These are phyloP conservation scores for Chimonanthus praecox DNA, from an alignment of 164 flowering plant genomes.

Conservation along the genomic window DNA sequence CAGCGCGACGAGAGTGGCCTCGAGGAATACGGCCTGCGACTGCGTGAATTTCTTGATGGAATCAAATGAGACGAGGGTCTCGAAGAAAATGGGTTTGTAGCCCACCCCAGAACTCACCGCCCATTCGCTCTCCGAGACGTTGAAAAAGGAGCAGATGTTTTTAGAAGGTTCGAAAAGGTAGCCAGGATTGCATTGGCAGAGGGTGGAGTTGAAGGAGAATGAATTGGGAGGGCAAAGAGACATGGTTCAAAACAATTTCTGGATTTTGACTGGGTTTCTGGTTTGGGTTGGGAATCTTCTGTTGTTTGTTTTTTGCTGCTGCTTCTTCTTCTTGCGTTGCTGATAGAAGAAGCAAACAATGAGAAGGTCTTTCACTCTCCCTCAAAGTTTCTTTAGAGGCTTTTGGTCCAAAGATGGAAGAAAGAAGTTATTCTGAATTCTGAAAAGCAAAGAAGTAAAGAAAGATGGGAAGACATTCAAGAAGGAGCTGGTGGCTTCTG, in stretches of 20 bases:
- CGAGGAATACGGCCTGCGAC: slow-evolving; percentile 30
- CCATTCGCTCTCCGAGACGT: slow-evolving; percentile 15
- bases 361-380: too few species aligned
- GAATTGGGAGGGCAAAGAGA: slow-evolving; percentile 50
- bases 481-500: too few species aligned
- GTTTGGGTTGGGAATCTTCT: too few species aligned
- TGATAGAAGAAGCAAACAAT: too few species aligned
- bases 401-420: too few species aligned
- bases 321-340: too few species aligned
- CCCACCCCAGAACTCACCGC: slow-evolving; percentile 44
- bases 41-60: slow-evolving; percentile 51
- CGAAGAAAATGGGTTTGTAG: slow-evolving; percentile 42
- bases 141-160: slow-evolving; percentile 38
- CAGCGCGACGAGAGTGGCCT: slow-evolving; percentile 48
- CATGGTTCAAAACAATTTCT: not conserved
- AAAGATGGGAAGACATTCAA: too few species aligned
- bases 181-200: slow-evolving; percentile 73
- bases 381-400: too few species aligned
- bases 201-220: slow-evolving; percentile 51
- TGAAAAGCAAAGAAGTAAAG: too few species aligned
- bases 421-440: too few species aligned
- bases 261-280: too few species aligned
- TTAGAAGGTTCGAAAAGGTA: slow-evolving; percentile 27
- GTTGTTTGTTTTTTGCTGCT: too few species aligned
- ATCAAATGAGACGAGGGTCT: slow-evolving; percentile 55